Percentiles rank a stretch among this genome's conserved stretches.
phyloP scores from a whole-genome alignment of 805 yeast genomes.

The Wickerhamomyces canadensis region DNA sequence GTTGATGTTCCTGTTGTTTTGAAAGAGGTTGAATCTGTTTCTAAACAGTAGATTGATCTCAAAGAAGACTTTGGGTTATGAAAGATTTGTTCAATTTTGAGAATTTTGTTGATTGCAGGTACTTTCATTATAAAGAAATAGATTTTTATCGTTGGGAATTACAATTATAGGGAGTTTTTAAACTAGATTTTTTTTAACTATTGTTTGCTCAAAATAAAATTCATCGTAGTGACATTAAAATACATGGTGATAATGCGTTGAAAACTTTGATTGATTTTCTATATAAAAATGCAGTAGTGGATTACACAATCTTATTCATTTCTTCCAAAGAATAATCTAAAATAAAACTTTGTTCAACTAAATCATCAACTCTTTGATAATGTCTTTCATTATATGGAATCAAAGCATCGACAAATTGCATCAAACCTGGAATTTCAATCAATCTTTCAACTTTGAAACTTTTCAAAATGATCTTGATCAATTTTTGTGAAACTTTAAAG shows the following conservation, averaged over 20 bases:
- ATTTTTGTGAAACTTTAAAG: constrained; percentile 73
- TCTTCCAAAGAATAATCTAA: constrained; percentile 80
- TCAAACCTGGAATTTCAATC: constrained; percentile 60
- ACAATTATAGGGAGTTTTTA: too few species aligned
- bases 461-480: constrained; percentile 59
- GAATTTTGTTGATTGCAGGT: too few species aligned
- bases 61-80: too few species aligned
- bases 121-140: too few species aligned
- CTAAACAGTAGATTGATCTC: too few species aligned
- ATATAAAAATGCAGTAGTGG: too few species aligned
- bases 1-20: constrained; percentile 46
- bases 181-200: too few species aligned
- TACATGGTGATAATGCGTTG: too few species aligned
- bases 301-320: constrained; percentile 44
- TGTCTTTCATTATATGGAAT: constrained; percentile 90
- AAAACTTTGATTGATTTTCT: too few species aligned
- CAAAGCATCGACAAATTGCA: constrained; percentile 65
- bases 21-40: constrained; percentile 33
- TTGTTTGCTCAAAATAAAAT: background rate
- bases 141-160: too few species aligned
- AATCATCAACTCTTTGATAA: constrained; percentile 63
- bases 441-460: constrained; percentile 50
- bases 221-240: too few species aligned
- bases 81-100: too few species aligned
- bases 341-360: constrained; percentile 80